These are phyloP conservation scores for Carex pumila DNA, from an alignment of 176 grass and related monocot species.

Conservation along the genomic window DNA sequence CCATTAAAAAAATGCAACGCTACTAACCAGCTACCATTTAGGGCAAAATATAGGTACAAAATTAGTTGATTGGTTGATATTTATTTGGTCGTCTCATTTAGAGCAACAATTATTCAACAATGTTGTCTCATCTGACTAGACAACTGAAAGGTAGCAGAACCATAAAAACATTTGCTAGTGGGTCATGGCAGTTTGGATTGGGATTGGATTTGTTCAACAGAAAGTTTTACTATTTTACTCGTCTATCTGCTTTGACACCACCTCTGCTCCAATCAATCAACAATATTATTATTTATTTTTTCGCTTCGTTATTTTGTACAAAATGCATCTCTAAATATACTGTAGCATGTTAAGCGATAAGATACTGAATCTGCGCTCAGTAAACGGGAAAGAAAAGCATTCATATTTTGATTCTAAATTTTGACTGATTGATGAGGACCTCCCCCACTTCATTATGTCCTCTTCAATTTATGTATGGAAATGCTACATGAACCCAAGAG, in stretches of 20 bases:
- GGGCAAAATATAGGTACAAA: neutral
- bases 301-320: neutral
- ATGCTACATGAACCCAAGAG: constrained; percentile 5
- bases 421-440: constrained; percentile 20
- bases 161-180: constrained; percentile 14
- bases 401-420: constrained; percentile 9
- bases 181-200: neutral
- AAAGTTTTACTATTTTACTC: constrained; percentile 16
- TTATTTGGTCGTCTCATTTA: constrained; percentile 4
- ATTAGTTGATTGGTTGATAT: neutral
- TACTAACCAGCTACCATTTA: neutral
- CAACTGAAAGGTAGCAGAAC: neutral
- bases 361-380: neutral
- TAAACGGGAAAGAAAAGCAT: constrained; percentile 14
- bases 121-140: constrained; percentile 15
- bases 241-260: constrained; percentile 2
- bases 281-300: neutral
- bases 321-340: constrained; percentile 1
- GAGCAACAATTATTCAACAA: constrained; percentile 3
- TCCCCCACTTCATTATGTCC: constrained; percentile 16
- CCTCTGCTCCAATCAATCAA: constrained; percentile 1
- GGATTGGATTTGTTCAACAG: neutral
- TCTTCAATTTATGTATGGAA: neutral
- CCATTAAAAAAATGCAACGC: neutral
- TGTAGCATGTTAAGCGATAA: neutral